Base-by-base conservation (phyloP, 495 filamentous ascomycete species). In the Tuber brumale region DNA sequence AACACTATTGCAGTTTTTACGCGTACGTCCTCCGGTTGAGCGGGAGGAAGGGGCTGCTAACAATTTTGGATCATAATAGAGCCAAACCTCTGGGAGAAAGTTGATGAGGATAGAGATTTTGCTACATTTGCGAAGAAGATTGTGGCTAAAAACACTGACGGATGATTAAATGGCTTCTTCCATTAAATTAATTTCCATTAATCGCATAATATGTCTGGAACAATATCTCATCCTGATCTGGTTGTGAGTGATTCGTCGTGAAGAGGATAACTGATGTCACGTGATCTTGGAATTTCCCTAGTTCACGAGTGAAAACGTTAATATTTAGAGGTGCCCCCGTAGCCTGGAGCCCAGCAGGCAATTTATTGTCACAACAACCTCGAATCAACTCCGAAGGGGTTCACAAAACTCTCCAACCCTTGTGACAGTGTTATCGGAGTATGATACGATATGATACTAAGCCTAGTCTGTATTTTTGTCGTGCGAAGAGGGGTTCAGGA, bases 1-100 rank as follows among this genome's bases (percentile, higher is more conserved):
- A 98, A 97, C 86, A 99, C 95, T 71, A 85, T 99, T 75, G 95
- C 95, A 8, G 94, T 99, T 43, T 99, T 99, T 84, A 99, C 95
- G 70, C 95, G 81, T 82, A 44, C 72, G 81, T 82, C 8, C 66
- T 39, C 45, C 41, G 5, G 18, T 48, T 27, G 66, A 70, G 18
- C 73, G 10, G 44, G 27, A 6, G 21, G 19, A 57, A 72, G 66
- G 16, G 76, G 12, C 3, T 45, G 72, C 71, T 79, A 73, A 72
- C 35, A 69, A 73, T 61, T 43, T 41, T 21, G 27, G 39, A 27
- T 21, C 5, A 10, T 19, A 21, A 27, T 31, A 82, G 81, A 99
- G 87, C 95, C 95, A 61, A 97, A 97, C 86, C 84, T 99, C 70
- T 91, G 89, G 72, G 95, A 97, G 80, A 89, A 91, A 85, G 93